phyloP scores from a whole-genome alignment of 306 rosid species.

The Dicorynia guianensis region DNA sequence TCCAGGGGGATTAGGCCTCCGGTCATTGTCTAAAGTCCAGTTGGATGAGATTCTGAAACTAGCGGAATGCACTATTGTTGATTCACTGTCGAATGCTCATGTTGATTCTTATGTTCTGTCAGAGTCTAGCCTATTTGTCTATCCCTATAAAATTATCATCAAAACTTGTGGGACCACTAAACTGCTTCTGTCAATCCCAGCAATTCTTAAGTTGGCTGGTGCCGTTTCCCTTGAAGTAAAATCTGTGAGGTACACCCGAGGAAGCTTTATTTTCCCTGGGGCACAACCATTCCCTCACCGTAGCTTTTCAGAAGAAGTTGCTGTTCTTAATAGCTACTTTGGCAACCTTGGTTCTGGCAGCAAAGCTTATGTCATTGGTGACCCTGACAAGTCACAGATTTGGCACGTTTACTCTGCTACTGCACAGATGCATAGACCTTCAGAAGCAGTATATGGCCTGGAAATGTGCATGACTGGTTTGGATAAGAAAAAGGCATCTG shows the following conservation, averaged over 20 bases:
- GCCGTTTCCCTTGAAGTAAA: constrained; percentile 69
- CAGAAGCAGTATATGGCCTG: constrained; percentile 63
- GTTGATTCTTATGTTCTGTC: constrained; percentile 96
- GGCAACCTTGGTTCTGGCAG: constrained; percentile 71
- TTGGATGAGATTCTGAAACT: constrained; percentile 81
- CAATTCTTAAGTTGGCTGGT: constrained; percentile 72
- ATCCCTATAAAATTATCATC: constrained; percentile 79
- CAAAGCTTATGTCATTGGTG: constrained; percentile 75
- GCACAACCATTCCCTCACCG: constrained; percentile 89
- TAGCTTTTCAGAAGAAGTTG: constrained; percentile 78
- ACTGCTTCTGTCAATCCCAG: constrained; percentile 83
- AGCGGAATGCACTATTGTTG: constrained; percentile 93
- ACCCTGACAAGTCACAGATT: constrained; percentile 59
- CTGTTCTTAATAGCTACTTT: constrained; percentile 75
- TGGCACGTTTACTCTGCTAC: constrained; percentile 92
- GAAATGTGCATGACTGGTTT: constrained; percentile 97
- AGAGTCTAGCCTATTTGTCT: constrained; percentile 89
- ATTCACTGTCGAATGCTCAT: constrained; percentile 72
- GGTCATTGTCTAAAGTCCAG: constrained; percentile 67
- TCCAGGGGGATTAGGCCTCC: constrained; percentile 78
- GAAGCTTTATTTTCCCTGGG: constrained; percentile 90
- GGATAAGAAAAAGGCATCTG: constrained; percentile 74
- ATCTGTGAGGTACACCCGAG: constrained; percentile 83
- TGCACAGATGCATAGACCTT: constrained; percentile 46
- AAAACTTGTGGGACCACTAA: constrained; percentile 97